Base-by-base conservation (phyloP, 1,284 basidiomycete species). In the Leccinum griseonigrum region DNA sequence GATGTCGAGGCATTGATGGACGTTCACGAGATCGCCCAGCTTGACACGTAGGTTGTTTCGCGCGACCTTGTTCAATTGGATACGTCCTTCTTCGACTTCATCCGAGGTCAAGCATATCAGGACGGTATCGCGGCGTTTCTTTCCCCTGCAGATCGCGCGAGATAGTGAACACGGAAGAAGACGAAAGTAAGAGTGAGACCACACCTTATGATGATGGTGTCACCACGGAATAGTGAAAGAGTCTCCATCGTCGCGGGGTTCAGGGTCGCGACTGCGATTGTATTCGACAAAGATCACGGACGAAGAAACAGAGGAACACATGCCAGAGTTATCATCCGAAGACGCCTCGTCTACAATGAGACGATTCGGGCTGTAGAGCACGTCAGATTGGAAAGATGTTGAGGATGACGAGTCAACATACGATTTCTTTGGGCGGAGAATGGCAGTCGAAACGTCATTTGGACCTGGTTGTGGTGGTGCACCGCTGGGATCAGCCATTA, bases 31-130 rank as follows among this genome's bases (percentile, higher is more conserved):
- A 77, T 99, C 97, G 56, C 94, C 97, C 52, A 99, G 89, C 83
- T 98, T 99, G 71, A 98, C 94, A 58, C 97, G 93, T 57, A 99
- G 80, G 79, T 99, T 99, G 81, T 98, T 97, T 63, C 97, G 93
- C 4, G 97, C 97, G 52, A 99, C 97, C 77, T 97, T 98, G 89
- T 99, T 99, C 81, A 99, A 85, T 71, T 97, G 95, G 67, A 99
- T 95, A 76, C 95, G 95, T 66, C 95, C 94, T 78, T 98, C 97
- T 69, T 98, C 97, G 61, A 98, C 92, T 66, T 97, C 93, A 71
- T 99, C 97, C 60, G 93, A 94, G 71, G 91, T 92, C 69, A 99
- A 78, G 71, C 94, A 97, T 75, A 99, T 98, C 63, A 99, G 86
- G 53, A 98, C 97, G 14, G 94, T 96, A 72, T 97, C 95, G 68